A percentile compares a stretch with the other conserved stretches of the same genome.
Evolutionary conservation across 2,329 filamentous ascomycete species (phyloP).

Genomic region (Piedraia hortae): DNA sequence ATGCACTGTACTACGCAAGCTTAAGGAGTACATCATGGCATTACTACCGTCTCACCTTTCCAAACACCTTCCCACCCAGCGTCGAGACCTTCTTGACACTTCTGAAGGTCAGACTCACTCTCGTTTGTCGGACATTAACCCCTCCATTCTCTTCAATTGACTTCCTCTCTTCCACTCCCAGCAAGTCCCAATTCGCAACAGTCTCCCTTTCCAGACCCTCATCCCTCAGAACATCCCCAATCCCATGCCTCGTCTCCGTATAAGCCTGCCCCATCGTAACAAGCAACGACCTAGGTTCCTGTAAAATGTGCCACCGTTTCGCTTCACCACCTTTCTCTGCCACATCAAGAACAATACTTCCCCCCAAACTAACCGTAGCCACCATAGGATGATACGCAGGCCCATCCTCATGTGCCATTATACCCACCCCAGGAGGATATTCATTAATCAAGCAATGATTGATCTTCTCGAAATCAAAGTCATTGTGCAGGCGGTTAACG

Average conservation of each 20-base stretch:
- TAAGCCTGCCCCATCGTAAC: conserved; percentile 45
- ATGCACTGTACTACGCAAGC: not conserved
- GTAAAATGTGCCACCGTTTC: conserved; percentile 33
- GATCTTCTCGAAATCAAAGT: too few species aligned
- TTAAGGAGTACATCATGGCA: not conserved
- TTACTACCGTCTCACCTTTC: too few species aligned
- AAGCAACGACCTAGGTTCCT: conserved; percentile 58
- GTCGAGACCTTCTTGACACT: conserved; percentile 67
- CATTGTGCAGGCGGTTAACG: conserved; percentile 29
- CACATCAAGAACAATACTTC: conserved; percentile 50
- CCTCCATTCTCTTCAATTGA: conserved; percentile 20
- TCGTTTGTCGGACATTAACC: conserved; percentile 27
- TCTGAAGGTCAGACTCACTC: conserved; percentile 55
- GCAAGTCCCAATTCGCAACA: conserved; percentile 39
- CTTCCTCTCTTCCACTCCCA: conserved; percentile 22
- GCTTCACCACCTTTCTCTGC: conserved; percentile 26
- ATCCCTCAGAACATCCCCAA: conserved; percentile 37
- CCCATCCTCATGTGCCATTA: conserved; percentile 92
- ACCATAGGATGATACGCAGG: conserved; percentile 65
- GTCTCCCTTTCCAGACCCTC: conserved; percentile 30
- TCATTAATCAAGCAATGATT: conserved; percentile 93
- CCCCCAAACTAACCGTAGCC: conserved; percentile 67
- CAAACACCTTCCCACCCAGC: conserved; percentile 38
- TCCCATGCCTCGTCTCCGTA: conserved; percentile 45
- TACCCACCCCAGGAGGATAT: conserved; percentile 67